phyloP scores from a whole-genome alignment of 2,329 filamentous ascomycete genomes.

The Xylariales sp. region DNA sequence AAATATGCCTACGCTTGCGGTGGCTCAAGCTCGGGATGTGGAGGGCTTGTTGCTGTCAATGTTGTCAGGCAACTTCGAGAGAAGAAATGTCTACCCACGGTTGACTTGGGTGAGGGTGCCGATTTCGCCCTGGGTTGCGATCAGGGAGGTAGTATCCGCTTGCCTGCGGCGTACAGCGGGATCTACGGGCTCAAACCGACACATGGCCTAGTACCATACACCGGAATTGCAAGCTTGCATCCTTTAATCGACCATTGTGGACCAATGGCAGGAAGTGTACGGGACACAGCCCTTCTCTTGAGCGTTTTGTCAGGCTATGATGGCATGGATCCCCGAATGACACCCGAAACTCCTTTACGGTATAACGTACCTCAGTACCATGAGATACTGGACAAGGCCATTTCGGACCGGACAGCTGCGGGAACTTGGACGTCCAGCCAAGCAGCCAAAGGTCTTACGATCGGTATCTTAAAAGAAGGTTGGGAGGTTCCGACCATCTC shows the following conservation, averaged over 20 bases:
- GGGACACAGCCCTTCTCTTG: constrained; percentile 36
- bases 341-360: constrained; percentile 30
- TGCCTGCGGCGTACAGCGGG: constrained; percentile 34
- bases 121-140: constrained; percentile 33
- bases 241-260: constrained; percentile 39
- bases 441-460: constrained; percentile 33
- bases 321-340: constrained; percentile 38
- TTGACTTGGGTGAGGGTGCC: constrained; percentile 13
- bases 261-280: constrained; percentile 35
- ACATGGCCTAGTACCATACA: constrained; percentile 42
- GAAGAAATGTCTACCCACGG: constrained; percentile 11
- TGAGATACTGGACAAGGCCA: constrained; percentile 17
- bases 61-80: constrained; percentile 12
- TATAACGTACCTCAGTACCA: constrained; percentile 27
- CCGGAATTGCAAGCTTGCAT: constrained; percentile 35
- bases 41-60: constrained; percentile 25
- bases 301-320: constrained; percentile 43
- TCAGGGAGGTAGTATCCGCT: constrained; percentile 32
- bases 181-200: constrained; percentile 43
- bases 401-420: not conserved
- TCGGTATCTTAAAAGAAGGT: constrained; percentile 41
- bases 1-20: constrained; percentile 23
- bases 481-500: constrained; percentile 33
- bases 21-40: constrained; percentile 32
- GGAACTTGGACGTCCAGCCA: constrained; percentile 1